Percentiles rank a stretch among this genome's conserved stretches.
phyloP scores from a whole-genome alignment of 495 filamentous ascomycete species.

The Filosporella fistucella region DNA sequence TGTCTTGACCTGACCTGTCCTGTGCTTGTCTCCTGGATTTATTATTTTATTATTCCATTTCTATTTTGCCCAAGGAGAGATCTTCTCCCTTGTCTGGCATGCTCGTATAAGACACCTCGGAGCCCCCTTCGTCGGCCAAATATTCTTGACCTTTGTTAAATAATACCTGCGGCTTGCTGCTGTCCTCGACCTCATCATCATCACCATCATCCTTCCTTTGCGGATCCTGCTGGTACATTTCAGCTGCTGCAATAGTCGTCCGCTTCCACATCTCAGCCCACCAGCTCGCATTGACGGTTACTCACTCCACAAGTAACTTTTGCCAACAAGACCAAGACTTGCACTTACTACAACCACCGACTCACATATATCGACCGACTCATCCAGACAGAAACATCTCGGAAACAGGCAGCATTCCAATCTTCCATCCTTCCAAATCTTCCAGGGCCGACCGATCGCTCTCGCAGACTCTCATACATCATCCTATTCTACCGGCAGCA shows the following conservation, averaged over 20 bases:
- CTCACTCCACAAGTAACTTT: background rate
- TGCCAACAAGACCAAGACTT: background rate
- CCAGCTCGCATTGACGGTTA: background rate
- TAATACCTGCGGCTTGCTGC: conserved; percentile 4
- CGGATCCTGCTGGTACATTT: conserved; percentile 5
- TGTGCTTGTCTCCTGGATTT: background rate
- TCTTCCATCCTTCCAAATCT: too few relatives aligned
- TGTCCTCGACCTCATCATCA: conserved; percentile 1
- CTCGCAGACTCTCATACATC: background rate
- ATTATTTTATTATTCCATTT: background rate
- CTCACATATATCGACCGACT: background rate
- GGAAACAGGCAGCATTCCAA: background rate
- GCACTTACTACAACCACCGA: background rate
- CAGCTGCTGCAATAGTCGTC: background rate
- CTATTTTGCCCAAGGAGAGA: conserved; percentile 1
- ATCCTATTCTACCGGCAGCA: conserved; percentile 17
- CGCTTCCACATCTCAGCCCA: background rate
- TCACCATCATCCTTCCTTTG: conserved; percentile 1
- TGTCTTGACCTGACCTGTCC: background rate
- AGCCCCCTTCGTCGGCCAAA: conserved; percentile 12
- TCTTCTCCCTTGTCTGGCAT: conserved; percentile 15
- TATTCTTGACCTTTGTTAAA: conserved; percentile 6
- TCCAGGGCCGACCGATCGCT: background rate
- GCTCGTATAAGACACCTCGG: conserved; percentile 17
- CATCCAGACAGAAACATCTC: background rate